Evolutionary conservation across 2,329 filamentous ascomycete species (phyloP), one percentile per base, ranked within the genome.

Genomic region (Neocucurbitaria cava): DNA sequence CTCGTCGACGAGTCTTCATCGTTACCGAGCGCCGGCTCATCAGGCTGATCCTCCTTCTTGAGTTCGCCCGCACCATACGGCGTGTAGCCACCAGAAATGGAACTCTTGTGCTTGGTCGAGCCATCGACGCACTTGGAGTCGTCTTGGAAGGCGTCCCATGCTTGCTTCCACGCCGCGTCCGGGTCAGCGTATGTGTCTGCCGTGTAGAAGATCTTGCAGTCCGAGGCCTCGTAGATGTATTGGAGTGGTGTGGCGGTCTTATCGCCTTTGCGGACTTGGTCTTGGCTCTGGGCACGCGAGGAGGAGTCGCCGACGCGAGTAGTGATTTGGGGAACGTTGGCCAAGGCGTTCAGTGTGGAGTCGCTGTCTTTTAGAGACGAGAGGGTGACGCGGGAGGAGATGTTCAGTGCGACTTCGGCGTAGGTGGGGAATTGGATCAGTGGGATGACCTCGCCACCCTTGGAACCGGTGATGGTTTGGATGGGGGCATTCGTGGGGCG

Each of bases 131-230:
- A 73, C 40, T 61, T 61, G 7, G 35, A 47, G 13, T 62, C 54
- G 30, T 66, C 53, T 33, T 50, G 46, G 31, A 61, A 64, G 0
- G 65, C 68, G 42, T 68, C 61, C 61, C 61, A 68, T 0, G 58
- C 70, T 36, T 73, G 72, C 28, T 75, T 76, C 85, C 86, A 88
- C 17, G 83, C 71, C 5, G 72, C 76, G 4, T 76, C 76, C 1
- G 82, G 77, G 52, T 85, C 76, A 4, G 74, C 70, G 31, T 83
- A 68, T 65, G 84, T 86, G 3, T 78, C 72, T n/a, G 77, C 62
- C 0, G 86, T 88, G 57, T 83, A 87, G 61, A 82, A 88, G 26
- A 88, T 67, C 13, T 82, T 80, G 64, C 86, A 89, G 60, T 88
- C 83, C 1, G 87, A 82, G 1, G 85, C 80, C 57, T 87, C 82